Conservation (phyloP, 1,139 yeast species). For the Suhomyces guaymorum region DNA sequence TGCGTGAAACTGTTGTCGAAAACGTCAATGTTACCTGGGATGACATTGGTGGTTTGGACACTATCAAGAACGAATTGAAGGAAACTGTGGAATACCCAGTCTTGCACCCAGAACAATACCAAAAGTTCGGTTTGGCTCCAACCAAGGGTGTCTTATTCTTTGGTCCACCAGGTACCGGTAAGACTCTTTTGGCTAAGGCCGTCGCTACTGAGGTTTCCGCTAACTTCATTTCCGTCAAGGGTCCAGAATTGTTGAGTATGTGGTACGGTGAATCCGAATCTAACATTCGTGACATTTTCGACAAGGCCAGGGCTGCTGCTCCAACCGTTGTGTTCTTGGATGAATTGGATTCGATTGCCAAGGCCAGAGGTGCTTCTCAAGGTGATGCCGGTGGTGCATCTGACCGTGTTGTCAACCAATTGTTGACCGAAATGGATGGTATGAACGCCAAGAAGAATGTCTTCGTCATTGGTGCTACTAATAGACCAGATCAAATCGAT, state of each 20-base stretch:
- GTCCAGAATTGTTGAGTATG: constrained; percentile 96
- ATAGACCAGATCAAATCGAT: constrained; percentile 98
- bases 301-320: constrained; percentile 98
- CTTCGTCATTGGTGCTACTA: constrained; percentile 98
- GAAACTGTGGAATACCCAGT: constrained; percentile 99
- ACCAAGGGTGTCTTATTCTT: constrained; percentile 97
- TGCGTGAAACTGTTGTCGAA: constrained; percentile 99
- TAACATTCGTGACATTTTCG: constrained; percentile 94
- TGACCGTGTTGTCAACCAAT: constrained; percentile 97
- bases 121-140: constrained; percentile 96
- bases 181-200: constrained; percentile 94
- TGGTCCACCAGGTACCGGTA: constrained; percentile 99
- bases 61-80: constrained; percentile 92
- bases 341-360: constrained; percentile 96
- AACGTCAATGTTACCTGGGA: constrained; percentile 98
- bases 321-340: constrained; percentile 97
- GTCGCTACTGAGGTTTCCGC: constrained; percentile 98
- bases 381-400: constrained; percentile 99
- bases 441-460: constrained; percentile 99
- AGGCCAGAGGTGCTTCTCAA: constrained; percentile 88
- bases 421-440: constrained; percentile 99
- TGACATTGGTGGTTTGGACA: constrained; percentile 94
- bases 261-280: constrained; percentile 99
- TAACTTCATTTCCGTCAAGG: constrained; percentile 93
- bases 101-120: constrained; percentile 96